A percentile compares a stretch with the other conserved stretches of the same genome.
These are phyloP conservation scores for Monosporascus sp. DNA, from an alignment of 2,329 filamentous ascomycete genomes.

Conservation along the genomic window DNA sequence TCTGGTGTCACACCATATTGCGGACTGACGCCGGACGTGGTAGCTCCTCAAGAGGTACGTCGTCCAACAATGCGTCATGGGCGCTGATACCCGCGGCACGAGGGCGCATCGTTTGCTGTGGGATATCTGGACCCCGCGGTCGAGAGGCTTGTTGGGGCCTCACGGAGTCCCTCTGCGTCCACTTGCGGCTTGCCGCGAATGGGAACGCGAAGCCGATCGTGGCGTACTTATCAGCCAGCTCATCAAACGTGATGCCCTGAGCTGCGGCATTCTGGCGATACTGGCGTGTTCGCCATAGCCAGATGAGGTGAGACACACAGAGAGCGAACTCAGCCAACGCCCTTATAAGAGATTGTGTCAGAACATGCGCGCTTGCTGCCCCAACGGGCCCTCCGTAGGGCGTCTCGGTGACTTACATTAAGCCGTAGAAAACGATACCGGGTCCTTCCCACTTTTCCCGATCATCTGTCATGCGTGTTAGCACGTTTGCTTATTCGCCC, in stretches of 20 bases:
- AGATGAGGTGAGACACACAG: not conserved
- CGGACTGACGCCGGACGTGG: too few relatives aligned
- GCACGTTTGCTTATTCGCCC: too few relatives aligned
- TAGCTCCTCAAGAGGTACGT: too few relatives aligned
- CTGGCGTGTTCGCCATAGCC: not conserved
- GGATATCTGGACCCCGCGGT: too few relatives aligned
- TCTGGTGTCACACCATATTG: too few relatives aligned
- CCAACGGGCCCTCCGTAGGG: not conserved
- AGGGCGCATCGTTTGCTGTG: too few relatives aligned
- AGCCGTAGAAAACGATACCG: not conserved
- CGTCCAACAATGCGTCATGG: too few relatives aligned
- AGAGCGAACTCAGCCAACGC: not conserved
- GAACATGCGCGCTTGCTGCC: not conserved
- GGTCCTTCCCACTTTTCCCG: too few relatives aligned
- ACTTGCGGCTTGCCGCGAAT: constrained; percentile 1
- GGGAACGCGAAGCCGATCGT: not conserved
- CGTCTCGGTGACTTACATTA: not conserved
- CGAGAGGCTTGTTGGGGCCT: too few relatives aligned
- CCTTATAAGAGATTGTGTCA: not conserved
- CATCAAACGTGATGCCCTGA: not conserved
- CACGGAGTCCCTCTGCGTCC: not conserved
- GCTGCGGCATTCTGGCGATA: not conserved
- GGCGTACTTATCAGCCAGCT: not conserved
- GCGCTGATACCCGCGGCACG: too few relatives aligned
- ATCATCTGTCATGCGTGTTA: too few relatives aligned